A percentile compares a stretch with the other conserved stretches of the same genome.
These are phyloP conservation scores for Eimeria mitis DNA, from an alignment of 169 alveolate genomes.

Conservation along the genomic window DNA sequence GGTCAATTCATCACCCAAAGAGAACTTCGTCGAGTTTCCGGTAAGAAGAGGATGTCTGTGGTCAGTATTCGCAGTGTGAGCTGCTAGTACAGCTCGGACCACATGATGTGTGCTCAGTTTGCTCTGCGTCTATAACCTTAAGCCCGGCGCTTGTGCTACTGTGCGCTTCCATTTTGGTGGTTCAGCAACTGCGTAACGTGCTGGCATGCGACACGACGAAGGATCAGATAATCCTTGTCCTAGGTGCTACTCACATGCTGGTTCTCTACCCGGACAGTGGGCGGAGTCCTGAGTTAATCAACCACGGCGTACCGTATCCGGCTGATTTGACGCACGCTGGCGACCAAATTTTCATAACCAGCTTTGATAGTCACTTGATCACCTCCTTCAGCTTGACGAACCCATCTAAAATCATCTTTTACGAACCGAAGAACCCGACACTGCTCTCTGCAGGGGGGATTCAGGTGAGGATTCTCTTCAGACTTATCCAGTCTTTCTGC, in stretches of 20 bases:
- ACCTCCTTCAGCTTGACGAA: constrained; percentile 13
- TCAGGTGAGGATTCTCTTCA: constrained; percentile 29
- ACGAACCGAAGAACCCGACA: constrained; percentile 69
- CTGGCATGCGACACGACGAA: constrained; percentile 72
- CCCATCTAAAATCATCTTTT: constrained; percentile 19
- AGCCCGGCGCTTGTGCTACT: not conserved
- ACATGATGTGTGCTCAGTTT: not conserved
- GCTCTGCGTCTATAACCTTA: not conserved
- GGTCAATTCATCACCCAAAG: constrained; percentile 26
- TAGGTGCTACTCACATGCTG: constrained; percentile 62
- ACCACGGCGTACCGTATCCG: constrained; percentile 69
- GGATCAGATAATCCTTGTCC: constrained; percentile 34
- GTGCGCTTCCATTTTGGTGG: not conserved
- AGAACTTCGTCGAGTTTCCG: constrained; percentile 11
- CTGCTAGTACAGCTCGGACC: not conserved
- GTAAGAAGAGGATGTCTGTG: not conserved
- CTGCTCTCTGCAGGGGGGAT: constrained; percentile 79
- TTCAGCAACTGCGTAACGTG: constrained; percentile 53
- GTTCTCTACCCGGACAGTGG: constrained; percentile 19
- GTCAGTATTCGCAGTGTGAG: not conserved
- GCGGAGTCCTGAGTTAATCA: not conserved
- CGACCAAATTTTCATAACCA: constrained; percentile 65
- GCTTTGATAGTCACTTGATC: constrained; percentile 70
- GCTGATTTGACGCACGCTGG: constrained; percentile 52
- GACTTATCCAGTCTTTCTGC: not conserved